Percentiles rank a stretch among this genome's conserved stretches.
phyloP scores from a whole-genome alignment of 208 protist genomes.

The Acanthamoeba culbertsoni region DNA sequence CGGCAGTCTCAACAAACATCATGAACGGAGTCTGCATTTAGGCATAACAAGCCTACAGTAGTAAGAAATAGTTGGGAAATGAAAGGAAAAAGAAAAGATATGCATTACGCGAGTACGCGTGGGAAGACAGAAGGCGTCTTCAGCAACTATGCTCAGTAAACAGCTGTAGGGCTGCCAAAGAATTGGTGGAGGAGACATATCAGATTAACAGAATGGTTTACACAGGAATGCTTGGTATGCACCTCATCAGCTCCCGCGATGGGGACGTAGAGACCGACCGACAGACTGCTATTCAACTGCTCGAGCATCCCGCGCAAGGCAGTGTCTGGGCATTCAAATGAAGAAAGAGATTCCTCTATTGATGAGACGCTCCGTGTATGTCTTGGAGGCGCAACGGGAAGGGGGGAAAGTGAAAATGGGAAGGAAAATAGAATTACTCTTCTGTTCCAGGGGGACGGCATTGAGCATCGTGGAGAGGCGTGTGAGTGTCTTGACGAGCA shows the following conservation, averaged over 20 bases:
- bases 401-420: not conserved
- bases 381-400: too few species aligned
- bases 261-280: not conserved
- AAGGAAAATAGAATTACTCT: not conserved
- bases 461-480: not conserved
- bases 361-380: too few species aligned
- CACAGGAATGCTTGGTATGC: not conserved
- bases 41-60: not conserved
- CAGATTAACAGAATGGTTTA: not conserved
- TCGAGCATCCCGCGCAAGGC: not conserved
- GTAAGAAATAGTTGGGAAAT: not conserved
- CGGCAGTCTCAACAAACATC: not conserved
- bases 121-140: conserved; percentile 1
- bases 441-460: not conserved
- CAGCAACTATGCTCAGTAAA: not conserved
- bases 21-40: not conserved
- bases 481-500: not conserved
- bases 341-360: too few species aligned
- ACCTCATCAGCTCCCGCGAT: not conserved
- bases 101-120: not conserved
- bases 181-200: not conserved
- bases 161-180: not conserved
- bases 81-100: not conserved
- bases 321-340: not conserved
- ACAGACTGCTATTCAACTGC: not conserved